Evolutionary conservation across 495 filamentous ascomycete genomes (phyloP), one percentile per base, ranked within the genome.

Genomic region (Aspergillus bridgeri): DNA sequence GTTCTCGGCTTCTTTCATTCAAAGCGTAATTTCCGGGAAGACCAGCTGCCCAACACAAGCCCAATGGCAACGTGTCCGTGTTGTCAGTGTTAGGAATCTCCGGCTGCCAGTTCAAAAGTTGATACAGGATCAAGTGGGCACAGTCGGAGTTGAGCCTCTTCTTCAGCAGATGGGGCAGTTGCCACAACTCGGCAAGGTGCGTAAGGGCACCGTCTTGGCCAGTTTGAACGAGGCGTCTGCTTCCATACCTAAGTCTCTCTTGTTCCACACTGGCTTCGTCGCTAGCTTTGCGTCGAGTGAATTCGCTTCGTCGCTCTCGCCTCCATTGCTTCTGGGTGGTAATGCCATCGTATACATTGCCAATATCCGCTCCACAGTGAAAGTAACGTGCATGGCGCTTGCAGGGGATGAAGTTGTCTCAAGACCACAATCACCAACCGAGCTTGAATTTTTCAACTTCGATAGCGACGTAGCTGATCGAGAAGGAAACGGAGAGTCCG

Each of bases 51-150:
- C 65, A 17, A 53, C 57, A 6, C 69, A 74, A 50, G 68, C 69
- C 43, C 71, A 88, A 67, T 96, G 90, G 90, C 85, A 88, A 46
- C 79, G 75, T 18, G 87, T 90, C n/a, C 83, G 79, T 20, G 85
- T 97, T 48, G 82, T 90, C 48, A 96, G 91, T 58, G 85, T 97
- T 25, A 87, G 95, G 19, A 92, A 96, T 61, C 79, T 98, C 7
- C 83, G 95, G 18, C 77, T 96, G 5, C 90, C 94, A 0, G 90
- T 96, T 3, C 88, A 85, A 48, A 86, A 79, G 0, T 79, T 98
- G 0, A 75, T 82, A 17, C 80, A 84, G 15, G 94, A 90, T 51
- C 91, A 97, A 76, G 93, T 94, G 2, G 94, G 95, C 2, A 96
- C 91, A 2, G 83, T 98, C 23, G 93, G 92, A 3, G 75, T 97